phyloP scores from a whole-genome alignment of 129 eudicot species.

The Flaveria bidentis region DNA sequence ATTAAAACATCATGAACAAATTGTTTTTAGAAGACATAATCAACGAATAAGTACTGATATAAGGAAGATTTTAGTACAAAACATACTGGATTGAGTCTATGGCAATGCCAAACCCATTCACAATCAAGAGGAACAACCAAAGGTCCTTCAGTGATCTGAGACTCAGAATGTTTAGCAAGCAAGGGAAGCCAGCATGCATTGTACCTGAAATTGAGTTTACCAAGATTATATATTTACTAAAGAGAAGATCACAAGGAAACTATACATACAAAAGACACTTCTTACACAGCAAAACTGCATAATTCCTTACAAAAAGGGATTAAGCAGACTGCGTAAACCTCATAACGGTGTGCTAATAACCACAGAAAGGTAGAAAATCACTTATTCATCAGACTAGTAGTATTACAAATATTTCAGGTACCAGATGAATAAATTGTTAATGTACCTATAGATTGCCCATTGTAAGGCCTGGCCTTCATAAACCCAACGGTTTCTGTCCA shows the following conservation, averaged over 20 bases:
- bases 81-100: slow-evolving; percentile 94
- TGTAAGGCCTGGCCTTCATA: slow-evolving; percentile 65
- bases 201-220: slow-evolving; percentile 53
- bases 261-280: slow-evolving; percentile 8
- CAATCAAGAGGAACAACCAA: slow-evolving; percentile 97
- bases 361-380: background rate
- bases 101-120: slow-evolving; percentile 99
- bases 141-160: slow-evolving; percentile 63
- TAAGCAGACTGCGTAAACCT: background rate
- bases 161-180: slow-evolving; percentile 70
- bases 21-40: background rate
- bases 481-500: slow-evolving; percentile 84
- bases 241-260: background rate
- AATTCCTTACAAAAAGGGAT: background rate
- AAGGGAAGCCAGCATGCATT: slow-evolving; percentile 90
- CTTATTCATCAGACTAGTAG: background rate
- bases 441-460: slow-evolving; percentile 76
- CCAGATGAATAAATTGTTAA: background rate
- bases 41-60: background rate
- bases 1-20: slow-evolving; percentile 9
- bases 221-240: background rate
- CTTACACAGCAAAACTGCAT: background rate
- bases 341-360: background rate
- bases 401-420: background rate
- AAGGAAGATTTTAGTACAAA: slow-evolving; percentile 17